Evolutionary conservation across 257 asterid species (phyloP).

Genomic region (Forsythia suspensa): DNA sequence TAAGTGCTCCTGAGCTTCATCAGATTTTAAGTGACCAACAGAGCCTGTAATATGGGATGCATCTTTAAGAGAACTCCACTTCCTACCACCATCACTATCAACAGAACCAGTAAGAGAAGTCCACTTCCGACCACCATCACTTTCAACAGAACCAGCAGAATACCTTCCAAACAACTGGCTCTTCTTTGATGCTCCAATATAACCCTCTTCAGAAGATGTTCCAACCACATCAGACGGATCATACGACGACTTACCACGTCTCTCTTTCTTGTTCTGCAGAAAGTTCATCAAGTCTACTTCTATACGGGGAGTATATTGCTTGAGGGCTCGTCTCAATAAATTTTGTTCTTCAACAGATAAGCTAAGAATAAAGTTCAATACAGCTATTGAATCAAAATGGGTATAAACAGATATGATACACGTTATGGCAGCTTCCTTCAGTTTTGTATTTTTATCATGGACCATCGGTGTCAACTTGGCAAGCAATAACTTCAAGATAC

Average conservation of each 20-base stretch:
- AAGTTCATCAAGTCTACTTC: slow-evolving; percentile 97
- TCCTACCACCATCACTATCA: slow-evolving; percentile 50
- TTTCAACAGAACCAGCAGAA: slow-evolving; percentile 87
- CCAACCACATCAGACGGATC: slow-evolving; percentile 89
- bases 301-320: slow-evolving; percentile 97
- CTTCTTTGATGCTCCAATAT: slow-evolving; percentile 65
- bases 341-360: slow-evolving; percentile 96
- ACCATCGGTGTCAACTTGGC: slow-evolving; percentile 85
- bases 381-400: slow-evolving; percentile 78
- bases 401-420: slow-evolving; percentile 90
- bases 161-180: slow-evolving; percentile 78
- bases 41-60: slow-evolving; percentile 34
- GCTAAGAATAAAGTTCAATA: slow-evolving; percentile 82
- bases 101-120: slow-evolving; percentile 38
- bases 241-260: slow-evolving; percentile 79
- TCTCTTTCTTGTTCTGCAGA: slow-evolving; percentile 93
- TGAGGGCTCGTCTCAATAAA: slow-evolving; percentile 90
- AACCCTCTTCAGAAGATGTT: slow-evolving; percentile 93
- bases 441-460: slow-evolving; percentile 87
- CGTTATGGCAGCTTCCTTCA: slow-evolving; percentile 90
- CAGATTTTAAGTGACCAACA: slow-evolving; percentile 42
- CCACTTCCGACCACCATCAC: slow-evolving; percentile 94
- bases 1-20: slow-evolving; percentile 54
- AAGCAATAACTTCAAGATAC: slow-evolving; percentile 95
- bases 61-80: slow-evolving; percentile 60